Evolutionary conservation across 2,329 filamentous ascomycete genomes (phyloP).

Genomic region (Claviceps paspali): DNA sequence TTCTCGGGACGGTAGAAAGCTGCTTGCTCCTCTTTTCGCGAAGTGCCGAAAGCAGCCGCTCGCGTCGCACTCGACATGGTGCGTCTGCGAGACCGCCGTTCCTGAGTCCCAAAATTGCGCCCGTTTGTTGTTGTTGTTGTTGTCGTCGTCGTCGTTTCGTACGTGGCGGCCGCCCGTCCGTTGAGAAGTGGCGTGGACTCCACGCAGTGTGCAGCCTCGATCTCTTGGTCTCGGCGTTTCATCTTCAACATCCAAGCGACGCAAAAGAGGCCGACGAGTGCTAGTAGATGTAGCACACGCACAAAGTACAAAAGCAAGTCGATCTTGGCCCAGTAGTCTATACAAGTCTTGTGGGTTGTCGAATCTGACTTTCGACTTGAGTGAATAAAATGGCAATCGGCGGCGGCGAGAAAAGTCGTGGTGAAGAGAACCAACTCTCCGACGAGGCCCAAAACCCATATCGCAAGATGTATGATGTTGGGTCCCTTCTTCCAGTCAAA

Average conservation of each 20-base stretch:
- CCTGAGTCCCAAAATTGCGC: slow-evolving; percentile 5
- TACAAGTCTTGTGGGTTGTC: slow-evolving; percentile 14
- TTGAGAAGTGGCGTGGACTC: slow-evolving; percentile 52
- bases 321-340: slow-evolving; percentile 28
- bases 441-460: slow-evolving; percentile 60
- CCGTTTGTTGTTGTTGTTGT: slow-evolving; percentile 9
- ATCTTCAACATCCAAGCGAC: slow-evolving; percentile 26
- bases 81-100: slow-evolving; percentile 18
- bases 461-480: slow-evolving; percentile 60
- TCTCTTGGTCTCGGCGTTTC: slow-evolving; percentile 20
- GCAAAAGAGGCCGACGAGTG: slow-evolving; percentile 35
- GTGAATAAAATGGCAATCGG: slow-evolving; percentile 45
- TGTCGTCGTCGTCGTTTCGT: slow-evolving; percentile 21
- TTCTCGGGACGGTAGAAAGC: slow-evolving; percentile 85
- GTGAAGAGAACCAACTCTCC: slow-evolving; percentile 60
- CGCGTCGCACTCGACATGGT: slow-evolving; percentile 25
- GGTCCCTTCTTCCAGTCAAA: slow-evolving; percentile 73
- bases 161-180: slow-evolving; percentile 19
- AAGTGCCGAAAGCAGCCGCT: slow-evolving; percentile 13
- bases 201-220: slow-evolving; percentile 27
- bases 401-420: slow-evolving; percentile 54
- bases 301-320: slow-evolving; percentile 52
- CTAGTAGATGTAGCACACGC: slow-evolving; percentile 51
- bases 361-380: slow-evolving; percentile 15
- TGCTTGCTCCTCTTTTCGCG: slow-evolving; percentile 44